Conservation (phyloP, 768 basidiomycete species). For the Gautieria morchelliformis region DNA sequence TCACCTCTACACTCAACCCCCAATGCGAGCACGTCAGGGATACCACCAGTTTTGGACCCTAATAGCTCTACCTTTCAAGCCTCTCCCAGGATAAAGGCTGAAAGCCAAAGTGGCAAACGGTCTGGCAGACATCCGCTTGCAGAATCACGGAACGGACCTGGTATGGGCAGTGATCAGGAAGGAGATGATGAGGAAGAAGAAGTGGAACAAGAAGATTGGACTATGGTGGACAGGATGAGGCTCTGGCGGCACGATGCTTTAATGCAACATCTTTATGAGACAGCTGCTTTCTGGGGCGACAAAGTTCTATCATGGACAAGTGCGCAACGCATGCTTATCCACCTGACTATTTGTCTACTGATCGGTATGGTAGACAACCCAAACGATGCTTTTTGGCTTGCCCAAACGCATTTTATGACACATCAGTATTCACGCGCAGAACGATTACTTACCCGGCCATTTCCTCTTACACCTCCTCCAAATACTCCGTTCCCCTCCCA, state of each 20-base stretch:
- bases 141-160: conserved; percentile 52
- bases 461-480: conserved; percentile 42
- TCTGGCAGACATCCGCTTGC: conserved; percentile 53
- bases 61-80: conserved; percentile 69
- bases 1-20: conserved; percentile 34
- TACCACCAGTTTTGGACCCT: conserved; percentile 44
- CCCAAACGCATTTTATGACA: conserved; percentile 94
- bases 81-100: conserved; percentile 54
- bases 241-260: conserved; percentile 96
- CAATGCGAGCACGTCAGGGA: conserved; percentile 33
- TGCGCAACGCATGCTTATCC: conserved; percentile 26
- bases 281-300: conserved; percentile 97
- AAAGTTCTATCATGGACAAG: conserved; percentile 95
- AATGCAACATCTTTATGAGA: conserved; percentile 97
- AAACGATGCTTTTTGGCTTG: conserved; percentile 98
- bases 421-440: conserved; percentile 94
- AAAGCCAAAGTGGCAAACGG: conserved; percentile 15
- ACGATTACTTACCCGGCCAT: conserved; percentile 80
- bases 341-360: not conserved
- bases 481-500: conserved; percentile 19
- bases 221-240: conserved; percentile 90
- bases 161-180: conserved; percentile 38
- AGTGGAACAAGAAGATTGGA: conserved; percentile 45
- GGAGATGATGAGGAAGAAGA: conserved; percentile 49
- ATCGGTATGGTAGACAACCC: conserved; percentile 57